Conservation (phyloP, 228 moss, liverwort and hornwort species). For the Sphagnum magellanicum region DNA sequence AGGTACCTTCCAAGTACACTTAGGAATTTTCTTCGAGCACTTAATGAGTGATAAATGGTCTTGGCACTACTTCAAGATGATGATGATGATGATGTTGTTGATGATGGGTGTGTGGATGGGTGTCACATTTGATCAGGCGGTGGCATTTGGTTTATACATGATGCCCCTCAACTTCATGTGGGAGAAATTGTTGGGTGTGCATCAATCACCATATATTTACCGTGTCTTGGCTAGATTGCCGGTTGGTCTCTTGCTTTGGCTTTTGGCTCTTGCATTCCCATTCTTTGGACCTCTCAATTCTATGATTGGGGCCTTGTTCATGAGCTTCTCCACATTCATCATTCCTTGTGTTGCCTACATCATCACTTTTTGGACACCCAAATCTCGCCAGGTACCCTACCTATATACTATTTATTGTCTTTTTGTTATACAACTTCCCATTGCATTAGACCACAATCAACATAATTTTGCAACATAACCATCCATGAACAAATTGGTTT, state of each 20-base stretch:
- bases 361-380: slow-evolving; percentile 46
- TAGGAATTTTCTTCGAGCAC: no score
- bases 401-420: no score
- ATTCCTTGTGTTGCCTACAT: slow-evolving; percentile 49
- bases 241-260: slow-evolving; percentile 47
- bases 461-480: no score
- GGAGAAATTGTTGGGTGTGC: slow-evolving; percentile 62
- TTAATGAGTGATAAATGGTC: no score
- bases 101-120: background rate
- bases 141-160: slow-evolving; percentile 58
- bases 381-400: slow-evolving; percentile 39
- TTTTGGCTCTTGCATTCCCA: slow-evolving; percentile 54
- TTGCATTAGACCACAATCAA: no score
- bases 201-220: slow-evolving; percentile 35
- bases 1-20: no score
- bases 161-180: slow-evolving; percentile 76
- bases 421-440: no score
- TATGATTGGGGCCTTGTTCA: slow-evolving; percentile 48
- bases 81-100: background rate
- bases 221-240: slow-evolving; percentile 44
- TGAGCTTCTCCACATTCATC: slow-evolving; percentile 71
- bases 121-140: slow-evolving; percentile 19
- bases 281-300: slow-evolving; percentile 76
- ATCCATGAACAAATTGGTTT: no score
- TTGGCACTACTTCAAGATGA: no score